These are phyloP conservation scores for Russula compacta DNA, from an alignment of 768 basidiomycete species.

Conservation along the genomic window DNA sequence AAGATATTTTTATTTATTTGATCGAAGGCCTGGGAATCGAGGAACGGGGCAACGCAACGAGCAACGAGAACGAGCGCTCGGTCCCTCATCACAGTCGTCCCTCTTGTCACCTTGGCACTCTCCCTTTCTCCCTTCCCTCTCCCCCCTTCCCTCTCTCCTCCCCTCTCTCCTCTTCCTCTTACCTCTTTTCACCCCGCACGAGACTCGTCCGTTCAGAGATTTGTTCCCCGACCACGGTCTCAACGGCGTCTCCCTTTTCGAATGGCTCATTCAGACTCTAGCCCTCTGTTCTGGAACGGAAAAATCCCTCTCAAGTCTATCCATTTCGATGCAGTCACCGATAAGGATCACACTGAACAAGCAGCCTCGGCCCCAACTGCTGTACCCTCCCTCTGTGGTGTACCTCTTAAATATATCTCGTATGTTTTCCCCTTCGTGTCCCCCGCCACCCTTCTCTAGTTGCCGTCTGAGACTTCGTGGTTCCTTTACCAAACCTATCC, in stretches of 20 bases:
- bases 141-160: not conserved
- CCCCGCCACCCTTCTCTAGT: not conserved
- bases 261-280: slow-evolving; percentile 12
- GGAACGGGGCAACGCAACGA: not conserved
- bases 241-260: not conserved
- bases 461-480: not conserved
- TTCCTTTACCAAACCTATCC: not conserved
- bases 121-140: not conserved
- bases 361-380: slow-evolving; percentile 29
- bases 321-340: slow-evolving; percentile 3
- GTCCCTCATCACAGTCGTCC: not conserved
- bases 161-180: not conserved
- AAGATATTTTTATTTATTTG: not conserved
- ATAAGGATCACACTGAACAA: not conserved
- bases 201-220: not conserved
- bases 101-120: no score
- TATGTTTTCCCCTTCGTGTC: slow-evolving; percentile 31
- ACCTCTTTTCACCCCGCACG: not conserved
- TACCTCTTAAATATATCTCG: slow-evolving; percentile 78
- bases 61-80: not conserved
- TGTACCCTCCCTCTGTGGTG: slow-evolving; percentile 51
- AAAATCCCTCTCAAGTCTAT: slow-evolving; percentile 6
- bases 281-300: slow-evolving; percentile 13
- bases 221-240: not conserved
- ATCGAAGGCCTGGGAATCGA: not conserved